A percentile compares a stretch with the other conserved stretches of the same genome.
Conservation (phyloP, 495 filamentous ascomycete genomes). For the Melanomma pulvis-pyrius region DNA sequence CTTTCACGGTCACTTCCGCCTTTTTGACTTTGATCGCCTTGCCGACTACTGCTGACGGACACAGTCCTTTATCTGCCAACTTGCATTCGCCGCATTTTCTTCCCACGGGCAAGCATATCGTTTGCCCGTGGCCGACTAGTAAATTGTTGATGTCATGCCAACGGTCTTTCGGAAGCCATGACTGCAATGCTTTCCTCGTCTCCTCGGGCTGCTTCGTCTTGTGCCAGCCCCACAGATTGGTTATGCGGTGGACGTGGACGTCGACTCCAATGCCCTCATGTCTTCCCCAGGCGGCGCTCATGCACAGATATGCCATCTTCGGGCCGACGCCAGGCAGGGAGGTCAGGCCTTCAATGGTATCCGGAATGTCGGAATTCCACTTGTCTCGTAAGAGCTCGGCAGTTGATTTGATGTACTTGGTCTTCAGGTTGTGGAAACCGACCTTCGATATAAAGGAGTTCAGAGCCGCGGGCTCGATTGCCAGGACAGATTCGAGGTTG, state of each 20-base stretch:
- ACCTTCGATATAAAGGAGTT: conserved; percentile 82
- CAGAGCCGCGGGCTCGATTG: conserved; percentile 66
- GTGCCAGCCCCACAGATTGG: conserved; percentile 95
- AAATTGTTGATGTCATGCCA: conserved; percentile 96
- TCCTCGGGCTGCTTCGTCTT: conserved; percentile 83
- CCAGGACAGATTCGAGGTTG: conserved; percentile 77
- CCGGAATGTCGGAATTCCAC: conserved; percentile 77
- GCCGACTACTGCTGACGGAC: conserved; percentile 65
- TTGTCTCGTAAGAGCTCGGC: conserved; percentile 73
- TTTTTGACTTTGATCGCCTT: conserved; percentile 50
- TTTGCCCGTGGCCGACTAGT: conserved; percentile 89
- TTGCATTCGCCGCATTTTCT: conserved; percentile 81
- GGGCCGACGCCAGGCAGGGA: conserved; percentile 89
- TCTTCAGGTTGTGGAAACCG: conserved; percentile 97
- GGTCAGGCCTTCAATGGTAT: conserved; percentile 75
- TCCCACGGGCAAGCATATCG: conserved; percentile 79
- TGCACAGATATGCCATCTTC: conserved; percentile 95
- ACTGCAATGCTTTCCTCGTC: conserved; percentile 74
- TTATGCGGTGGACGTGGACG: conserved; percentile 81
- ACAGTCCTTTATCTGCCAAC: conserved; percentile 72
- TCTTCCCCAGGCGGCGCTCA: conserved; percentile 69
- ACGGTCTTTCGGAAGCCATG: conserved; percentile 81
- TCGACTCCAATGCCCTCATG: conserved; percentile 68
- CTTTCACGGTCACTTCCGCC: conserved; percentile 44
- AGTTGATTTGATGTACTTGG: conserved; percentile 79